A percentile compares a stretch with the other conserved stretches of the same genome.
phyloP scores from a whole-genome alignment of 169 alveolate species.

The Neospora caninum region DNA sequence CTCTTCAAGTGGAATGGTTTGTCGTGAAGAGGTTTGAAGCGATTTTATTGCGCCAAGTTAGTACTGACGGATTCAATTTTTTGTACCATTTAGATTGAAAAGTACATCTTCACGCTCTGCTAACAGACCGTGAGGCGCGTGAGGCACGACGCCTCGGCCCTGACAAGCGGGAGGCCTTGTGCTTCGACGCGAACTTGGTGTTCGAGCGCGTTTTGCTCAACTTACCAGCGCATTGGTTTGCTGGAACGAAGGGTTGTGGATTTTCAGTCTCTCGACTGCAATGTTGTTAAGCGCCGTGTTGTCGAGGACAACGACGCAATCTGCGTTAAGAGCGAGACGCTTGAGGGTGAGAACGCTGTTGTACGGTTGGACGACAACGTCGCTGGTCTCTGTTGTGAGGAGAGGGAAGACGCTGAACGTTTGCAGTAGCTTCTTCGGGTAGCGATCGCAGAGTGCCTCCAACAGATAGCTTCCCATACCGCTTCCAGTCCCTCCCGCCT shows the following conservation, averaged over 20 bases:
- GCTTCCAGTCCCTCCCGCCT: constrained; percentile 99
- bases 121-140: no score
- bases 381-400: constrained; percentile 92
- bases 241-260: constrained; percentile 80
- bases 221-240: constrained; percentile 73
- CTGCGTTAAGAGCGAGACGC: constrained; percentile 85
- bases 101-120: no score
- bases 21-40: no score
- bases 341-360: constrained; percentile 93
- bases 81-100: no score
- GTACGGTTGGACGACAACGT: constrained; percentile 99
- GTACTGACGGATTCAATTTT: no score
- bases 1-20: no score
- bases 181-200: no score
- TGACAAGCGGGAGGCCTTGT: no score
- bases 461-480: constrained; percentile 98
- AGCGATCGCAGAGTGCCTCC: constrained; percentile 94
- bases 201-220: no score
- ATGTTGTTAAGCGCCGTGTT: constrained; percentile 97
- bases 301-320: constrained; percentile 98
- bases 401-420: constrained; percentile 95
- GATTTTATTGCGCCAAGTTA: no score
- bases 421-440: constrained; percentile 83
- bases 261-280: constrained; percentile 90
- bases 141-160: no score